Conservation (phyloP, 2,329 filamentous ascomycete species). For the Penicillium brasilianum region DNA sequence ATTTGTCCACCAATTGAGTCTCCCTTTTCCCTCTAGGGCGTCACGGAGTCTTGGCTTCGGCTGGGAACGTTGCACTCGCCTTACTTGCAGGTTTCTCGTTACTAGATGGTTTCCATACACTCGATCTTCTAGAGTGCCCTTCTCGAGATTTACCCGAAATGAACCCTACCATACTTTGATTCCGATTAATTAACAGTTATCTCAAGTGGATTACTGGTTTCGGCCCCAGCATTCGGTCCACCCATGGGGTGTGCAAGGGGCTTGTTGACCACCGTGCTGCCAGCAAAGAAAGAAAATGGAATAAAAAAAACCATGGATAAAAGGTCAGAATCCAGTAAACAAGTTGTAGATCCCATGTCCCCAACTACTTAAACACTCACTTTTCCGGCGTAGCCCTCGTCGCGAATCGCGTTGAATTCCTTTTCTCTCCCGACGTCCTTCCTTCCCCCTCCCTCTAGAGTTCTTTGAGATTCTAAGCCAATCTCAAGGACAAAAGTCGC, state of each 20-base stretch:
- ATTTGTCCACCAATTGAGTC: constrained; percentile 16
- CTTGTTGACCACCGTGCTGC: neutral
- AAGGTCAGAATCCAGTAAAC: neutral
- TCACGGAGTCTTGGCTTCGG: constrained; percentile 22
- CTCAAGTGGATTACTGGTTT: constrained; percentile 5
- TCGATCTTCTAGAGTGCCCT: neutral
- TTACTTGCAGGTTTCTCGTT: constrained; percentile 3
- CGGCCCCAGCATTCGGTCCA: neutral
- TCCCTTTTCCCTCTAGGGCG: neutral
- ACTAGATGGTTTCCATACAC: constrained; percentile 1
- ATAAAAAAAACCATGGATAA: neutral
- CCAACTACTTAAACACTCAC: constrained; percentile 11
- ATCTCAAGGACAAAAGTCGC: neutral
- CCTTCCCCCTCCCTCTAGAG: neutral
- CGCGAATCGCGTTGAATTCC: neutral
- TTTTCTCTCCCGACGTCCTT: neutral
- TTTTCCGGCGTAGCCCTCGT: constrained; percentile 3
- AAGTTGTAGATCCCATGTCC: neutral
- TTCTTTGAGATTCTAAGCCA: neutral
- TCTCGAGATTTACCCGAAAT: constrained; percentile 21
- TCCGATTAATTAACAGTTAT: neutral
- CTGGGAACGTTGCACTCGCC: constrained; percentile 18
- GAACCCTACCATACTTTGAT: constrained; percentile 5
- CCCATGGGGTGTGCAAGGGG: constrained; percentile 1
- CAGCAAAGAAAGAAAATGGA: neutral